These are phyloP conservation scores for Rhazya stricta DNA, from an alignment of 257 asterid genomes.

Conservation along the genomic window DNA sequence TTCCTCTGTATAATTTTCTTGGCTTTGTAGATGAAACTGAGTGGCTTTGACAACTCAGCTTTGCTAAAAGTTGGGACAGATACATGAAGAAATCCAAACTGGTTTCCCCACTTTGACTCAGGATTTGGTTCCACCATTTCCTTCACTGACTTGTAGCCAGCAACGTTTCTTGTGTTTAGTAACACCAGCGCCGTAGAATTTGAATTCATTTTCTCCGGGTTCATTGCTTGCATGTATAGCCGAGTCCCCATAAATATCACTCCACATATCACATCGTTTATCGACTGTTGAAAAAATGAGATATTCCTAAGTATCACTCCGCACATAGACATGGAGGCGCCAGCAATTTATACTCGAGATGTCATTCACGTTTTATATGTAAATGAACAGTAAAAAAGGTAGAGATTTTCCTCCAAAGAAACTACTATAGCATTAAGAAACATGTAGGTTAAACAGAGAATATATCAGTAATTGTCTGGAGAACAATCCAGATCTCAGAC, in stretches of 20 bases:
- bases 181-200: constrained; percentile 62
- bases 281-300: constrained; percentile 31
- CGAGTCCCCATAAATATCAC: constrained; percentile 59
- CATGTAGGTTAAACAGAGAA: no score
- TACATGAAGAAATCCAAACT: constrained; percentile 71
- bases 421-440: no score
- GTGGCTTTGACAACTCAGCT: constrained; percentile 24
- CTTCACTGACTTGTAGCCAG: constrained; percentile 56
- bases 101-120: constrained; percentile 77
- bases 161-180: constrained; percentile 69
- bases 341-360: no score
- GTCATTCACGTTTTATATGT: no score
- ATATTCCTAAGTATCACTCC: background rate
- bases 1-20: constrained; percentile 39
- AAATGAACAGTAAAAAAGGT: no score
- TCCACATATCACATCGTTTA: constrained; percentile 79
- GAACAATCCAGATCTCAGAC: no score
- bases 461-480: no score
- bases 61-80: constrained; percentile 39
- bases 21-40: constrained; percentile 41
- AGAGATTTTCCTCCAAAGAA: no score
- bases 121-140: constrained; percentile 61
- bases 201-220: constrained; percentile 26
- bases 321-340: no score
- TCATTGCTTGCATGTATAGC: constrained; percentile 52